Percentiles rank a stretch among this genome's conserved stretches.
These are phyloP conservation scores for Fusarium compactum DNA, from an alignment of 2,329 filamentous ascomycete species.

Conservation along the genomic window DNA sequence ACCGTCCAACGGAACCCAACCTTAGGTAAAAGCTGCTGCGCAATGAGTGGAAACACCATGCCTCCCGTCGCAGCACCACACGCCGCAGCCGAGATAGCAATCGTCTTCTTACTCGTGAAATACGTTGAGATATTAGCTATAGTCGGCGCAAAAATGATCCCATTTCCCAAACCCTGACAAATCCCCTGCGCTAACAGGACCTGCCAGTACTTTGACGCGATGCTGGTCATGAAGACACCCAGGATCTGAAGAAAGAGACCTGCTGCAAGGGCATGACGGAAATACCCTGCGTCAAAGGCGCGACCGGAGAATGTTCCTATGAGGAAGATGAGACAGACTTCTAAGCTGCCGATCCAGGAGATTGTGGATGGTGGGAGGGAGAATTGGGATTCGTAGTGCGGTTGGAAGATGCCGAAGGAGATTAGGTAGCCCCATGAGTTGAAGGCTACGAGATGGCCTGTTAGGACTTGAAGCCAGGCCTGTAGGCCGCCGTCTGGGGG, in stretches of 20 bases:
- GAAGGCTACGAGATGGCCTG: constrained; percentile 54
- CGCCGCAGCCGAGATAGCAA: constrained; percentile 70
- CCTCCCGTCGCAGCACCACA: constrained; percentile 72
- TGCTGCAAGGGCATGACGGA: constrained; percentile 48
- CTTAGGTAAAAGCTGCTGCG: constrained; percentile 66
- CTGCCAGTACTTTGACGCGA: constrained; percentile 60
- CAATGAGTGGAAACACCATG: constrained; percentile 71
- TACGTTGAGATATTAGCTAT: constrained; percentile 69
- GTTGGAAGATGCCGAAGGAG: constrained; percentile 56
- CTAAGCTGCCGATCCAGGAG: constrained; percentile 63
- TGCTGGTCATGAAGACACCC: constrained; percentile 60
- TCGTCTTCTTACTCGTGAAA: constrained; percentile 68
- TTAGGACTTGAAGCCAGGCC: constrained; percentile 56
- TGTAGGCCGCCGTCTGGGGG: constrained; percentile 54
- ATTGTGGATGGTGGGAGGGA: constrained; percentile 53
- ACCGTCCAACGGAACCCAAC: constrained; percentile 75
- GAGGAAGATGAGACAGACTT: constrained; percentile 58
- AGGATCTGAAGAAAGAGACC: constrained; percentile 59
- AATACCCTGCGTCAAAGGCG: constrained; percentile 58
- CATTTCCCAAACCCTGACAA: constrained; percentile 67
- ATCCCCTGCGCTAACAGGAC: constrained; percentile 66
- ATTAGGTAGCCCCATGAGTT: constrained; percentile 57
- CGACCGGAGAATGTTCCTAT: constrained; percentile 58
- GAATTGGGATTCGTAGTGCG: constrained; percentile 54
- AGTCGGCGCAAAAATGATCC: constrained; percentile 66